phyloP scores from a whole-genome alignment of 305 asterid species.

The Withania somnifera region DNA sequence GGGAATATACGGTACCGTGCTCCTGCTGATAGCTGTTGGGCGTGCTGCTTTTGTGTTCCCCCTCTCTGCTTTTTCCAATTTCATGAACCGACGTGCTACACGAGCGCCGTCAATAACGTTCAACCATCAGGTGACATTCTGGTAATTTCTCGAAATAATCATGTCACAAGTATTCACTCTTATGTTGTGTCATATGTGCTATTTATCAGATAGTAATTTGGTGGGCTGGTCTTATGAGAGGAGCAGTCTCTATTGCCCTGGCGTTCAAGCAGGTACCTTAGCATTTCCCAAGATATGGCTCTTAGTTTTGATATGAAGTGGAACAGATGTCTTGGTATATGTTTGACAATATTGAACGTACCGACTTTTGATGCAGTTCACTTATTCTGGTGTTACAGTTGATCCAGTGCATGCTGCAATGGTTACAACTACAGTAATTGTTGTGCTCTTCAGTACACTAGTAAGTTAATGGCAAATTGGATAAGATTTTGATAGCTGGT shows the following conservation, averaged over 20 bases:
- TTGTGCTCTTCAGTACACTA: conserved; percentile 75
- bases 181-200: background rate
- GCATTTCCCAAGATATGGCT: background rate
- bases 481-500: background rate
- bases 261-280: conserved; percentile 82
- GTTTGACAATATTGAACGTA: too few species aligned
- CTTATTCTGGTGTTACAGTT: conserved; percentile 57
- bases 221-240: conserved; percentile 99
- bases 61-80: conserved; percentile 65
- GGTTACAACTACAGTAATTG: conserved; percentile 57
- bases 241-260: conserved; percentile 94
- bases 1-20: conserved; percentile 40
- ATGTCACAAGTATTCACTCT: background rate
- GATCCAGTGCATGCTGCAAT: conserved; percentile 59
- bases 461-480: conserved; percentile 36
- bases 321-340: background rate
- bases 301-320: background rate
- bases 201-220: conserved; percentile 49
- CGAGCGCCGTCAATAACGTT: conserved; percentile 40
- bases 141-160: background rate
- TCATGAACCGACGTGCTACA: conserved; percentile 41
- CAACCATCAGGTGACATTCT: conserved; percentile 57
- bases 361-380: conserved; percentile 41
- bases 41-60: conserved; percentile 97
- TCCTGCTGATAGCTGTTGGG: conserved; percentile 57